Evolutionary conservation across 2,329 filamentous ascomycete species (phyloP).

Genomic region (Samsoniella hepiali): DNA sequence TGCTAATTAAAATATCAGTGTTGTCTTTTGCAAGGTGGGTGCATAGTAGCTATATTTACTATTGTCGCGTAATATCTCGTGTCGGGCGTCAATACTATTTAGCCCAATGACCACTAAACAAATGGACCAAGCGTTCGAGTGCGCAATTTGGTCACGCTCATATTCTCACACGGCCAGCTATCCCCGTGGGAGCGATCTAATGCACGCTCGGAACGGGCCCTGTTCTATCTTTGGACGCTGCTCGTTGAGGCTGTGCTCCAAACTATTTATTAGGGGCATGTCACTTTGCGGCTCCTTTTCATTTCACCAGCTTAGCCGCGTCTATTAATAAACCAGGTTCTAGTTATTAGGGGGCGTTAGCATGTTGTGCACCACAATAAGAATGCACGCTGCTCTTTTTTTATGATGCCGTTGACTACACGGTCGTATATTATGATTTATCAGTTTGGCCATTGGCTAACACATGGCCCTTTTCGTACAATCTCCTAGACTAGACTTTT

Average conservation of each 20-base stretch:
- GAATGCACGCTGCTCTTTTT: not conserved
- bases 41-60: not conserved
- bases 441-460: not conserved
- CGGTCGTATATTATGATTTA: not conserved
- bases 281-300: not conserved
- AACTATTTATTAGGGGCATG: not conserved
- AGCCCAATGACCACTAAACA: no score
- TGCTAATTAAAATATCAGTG: not conserved
- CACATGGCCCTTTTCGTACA: not conserved
- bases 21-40: not conserved
- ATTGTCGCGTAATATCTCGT: no score
- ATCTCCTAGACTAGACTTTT: not conserved
- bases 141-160: no score
- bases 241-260: slow-evolving; percentile 4
- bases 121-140: no score
- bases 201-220: not conserved
- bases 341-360: not conserved
- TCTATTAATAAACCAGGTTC: slow-evolving; percentile 4
- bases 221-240: slow-evolving; percentile 16
- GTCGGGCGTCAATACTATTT: no score
- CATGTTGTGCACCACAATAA: not conserved
- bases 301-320: not conserved
- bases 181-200: not conserved
- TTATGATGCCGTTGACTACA: not conserved
- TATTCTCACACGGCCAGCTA: not conserved